Base-by-base conservation (phyloP, 345 rosid genomes). In the Lepidium africanum region DNA sequence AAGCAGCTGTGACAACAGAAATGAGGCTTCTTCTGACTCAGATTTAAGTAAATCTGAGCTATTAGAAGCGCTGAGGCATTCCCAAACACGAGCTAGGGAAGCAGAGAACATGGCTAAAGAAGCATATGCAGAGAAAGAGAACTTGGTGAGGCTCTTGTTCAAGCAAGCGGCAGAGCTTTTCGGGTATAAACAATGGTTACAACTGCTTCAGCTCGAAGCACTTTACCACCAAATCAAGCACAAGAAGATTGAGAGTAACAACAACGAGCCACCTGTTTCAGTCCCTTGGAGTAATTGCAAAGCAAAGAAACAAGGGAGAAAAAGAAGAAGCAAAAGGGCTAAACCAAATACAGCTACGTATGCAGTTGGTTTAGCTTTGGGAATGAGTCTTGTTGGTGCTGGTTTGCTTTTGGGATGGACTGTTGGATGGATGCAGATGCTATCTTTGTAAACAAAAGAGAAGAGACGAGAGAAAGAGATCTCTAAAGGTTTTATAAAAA, bases 341-440 rank as follows among this genome's bases (percentile, higher is more conserved):
- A 63, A 63, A 56, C 30, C 61, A 16, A 87, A 76, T 57, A 56
- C 73, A 33, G 59, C 82, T 9, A 84, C 55, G 64, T 85, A 81
- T 57, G 81, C 79, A 1, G 79, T 85, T 33, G 90, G 87, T 23
- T 81, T 91, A 67, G 96, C 95, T 4, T 56, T 85, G 59, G 96
- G 97, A 17, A 78, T 89, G 77, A 78, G 99, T 79, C 90, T 94
- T 43, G 97, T 87, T 59, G 93, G 96, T 45, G 95, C 99, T 33
- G 99, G 99, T 41, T 83, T 94, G 82, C 86, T 94, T 7, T 79
- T 91, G 17, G 97, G 97, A 59, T 94, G 97, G 99, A 94, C 99
- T 1, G 85, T 86, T 21, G 97, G 97, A n/a, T 91, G 97, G 93
- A 79, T 94, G 90, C 71, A 96, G 86, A 80, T 94, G 84, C 33